These are phyloP conservation scores for Pestalotiopsis sp. DNA, from an alignment of 2,329 filamentous ascomycete genomes.

Conservation along the genomic window DNA sequence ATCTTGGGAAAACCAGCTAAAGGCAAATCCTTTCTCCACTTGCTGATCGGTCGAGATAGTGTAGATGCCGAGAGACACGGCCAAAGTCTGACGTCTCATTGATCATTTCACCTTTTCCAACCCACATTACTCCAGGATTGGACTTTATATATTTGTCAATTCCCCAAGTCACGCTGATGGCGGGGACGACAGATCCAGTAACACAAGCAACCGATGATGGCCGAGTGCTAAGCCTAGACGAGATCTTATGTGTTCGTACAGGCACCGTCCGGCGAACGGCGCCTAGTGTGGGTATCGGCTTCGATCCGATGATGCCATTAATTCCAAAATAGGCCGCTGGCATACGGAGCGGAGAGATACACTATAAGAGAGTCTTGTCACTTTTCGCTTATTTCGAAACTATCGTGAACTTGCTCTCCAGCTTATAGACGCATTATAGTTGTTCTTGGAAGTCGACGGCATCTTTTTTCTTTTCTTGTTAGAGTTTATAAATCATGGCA, in stretches of 20 bases:
- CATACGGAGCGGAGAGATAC: background rate
- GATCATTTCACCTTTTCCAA: background rate
- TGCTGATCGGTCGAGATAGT: background rate
- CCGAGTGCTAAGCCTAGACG: background rate
- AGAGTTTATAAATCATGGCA: background rate
- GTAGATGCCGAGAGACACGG: background rate
- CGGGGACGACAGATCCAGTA: background rate
- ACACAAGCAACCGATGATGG: background rate
- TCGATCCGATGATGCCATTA: conserved; percentile 2
- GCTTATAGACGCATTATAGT: background rate
- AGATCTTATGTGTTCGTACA: background rate
- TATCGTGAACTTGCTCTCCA: background rate
- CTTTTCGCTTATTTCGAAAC: background rate
- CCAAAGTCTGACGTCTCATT: background rate
- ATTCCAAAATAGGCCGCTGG: background rate
- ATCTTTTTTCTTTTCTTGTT: background rate
- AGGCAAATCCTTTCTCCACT: background rate
- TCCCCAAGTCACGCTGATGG: background rate
- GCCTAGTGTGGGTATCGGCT: background rate
- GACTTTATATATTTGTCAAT: conserved; percentile 1
- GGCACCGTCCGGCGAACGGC: background rate
- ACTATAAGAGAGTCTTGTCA: background rate
- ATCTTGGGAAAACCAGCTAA: background rate
- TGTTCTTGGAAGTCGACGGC: background rate
- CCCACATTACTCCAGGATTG: background rate